Evolutionary conservation across 2,329 filamentous ascomycete genomes (phyloP), one percentile per base, ranked within the genome.

Genomic region (Sclerotinia glacialis): DNA sequence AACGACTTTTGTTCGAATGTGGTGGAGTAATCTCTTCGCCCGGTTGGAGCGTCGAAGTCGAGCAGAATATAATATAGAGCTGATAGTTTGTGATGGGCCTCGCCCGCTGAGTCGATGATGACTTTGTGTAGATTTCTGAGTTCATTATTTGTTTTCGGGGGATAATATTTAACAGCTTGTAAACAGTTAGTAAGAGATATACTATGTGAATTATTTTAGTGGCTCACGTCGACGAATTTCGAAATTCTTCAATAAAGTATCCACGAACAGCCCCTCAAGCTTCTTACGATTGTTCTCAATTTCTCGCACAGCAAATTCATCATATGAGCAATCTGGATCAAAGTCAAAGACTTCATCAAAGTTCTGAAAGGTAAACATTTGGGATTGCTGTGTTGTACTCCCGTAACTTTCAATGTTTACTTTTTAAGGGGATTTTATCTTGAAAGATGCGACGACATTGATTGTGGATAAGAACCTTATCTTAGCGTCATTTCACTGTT

Each of bases 61-160:
- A 92, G 88, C 3, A 96, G 83, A 49, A 96, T 81, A 77, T 96
- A 96, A 81, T 91, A 96, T 70, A 96, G 82, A 58, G 95, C 83
- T 23, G 92, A 91, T 71, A 93, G 86, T 77, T 93, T 93, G 79
- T 93, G 89, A 77, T 93, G 89, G 64, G 86, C 82, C 9, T 89
- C 85, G 71, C 89, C 86, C 59, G 80, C 80, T 64, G 82, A 85
- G 34, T 86, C 83, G 76, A 88, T 84, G 70, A 96, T 88, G 67
- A 87, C 85, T 69, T 86, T 81, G 78, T 93, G 88, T 7, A 96
- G 83, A 49, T 86, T 84, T 71, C 86, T 85, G 40, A 96, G 83
- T 52, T 87, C 85, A 68, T 81, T 82, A 67, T 90, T 87, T 64
- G 85, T 86, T 74, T 86, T 87, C 0, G 92, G 91, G 53, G 92